These are phyloP conservation scores for Agastache rugosa DNA, from an alignment of 257 asterid species.

Conservation along the genomic window DNA sequence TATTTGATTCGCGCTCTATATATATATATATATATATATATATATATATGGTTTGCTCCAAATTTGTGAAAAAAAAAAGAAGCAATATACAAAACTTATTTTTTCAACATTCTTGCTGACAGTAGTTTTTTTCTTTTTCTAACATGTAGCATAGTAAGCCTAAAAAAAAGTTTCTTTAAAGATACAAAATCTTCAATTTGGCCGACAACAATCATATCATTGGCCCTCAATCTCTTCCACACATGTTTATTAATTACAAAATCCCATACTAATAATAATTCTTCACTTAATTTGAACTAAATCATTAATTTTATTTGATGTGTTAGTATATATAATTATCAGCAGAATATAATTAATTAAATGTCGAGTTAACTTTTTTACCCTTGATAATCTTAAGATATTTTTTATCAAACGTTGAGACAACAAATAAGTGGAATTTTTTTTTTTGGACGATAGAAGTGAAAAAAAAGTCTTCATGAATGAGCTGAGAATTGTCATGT, in stretches of 20 bases:
- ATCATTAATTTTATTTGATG: not conserved
- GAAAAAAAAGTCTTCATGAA: no score
- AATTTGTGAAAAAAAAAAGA: conserved; percentile 27
- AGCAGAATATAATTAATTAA: no score
- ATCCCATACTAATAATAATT: not conserved
- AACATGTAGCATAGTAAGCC: conserved; percentile 5
- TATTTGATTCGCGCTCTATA: no score
- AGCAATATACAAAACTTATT: not conserved
- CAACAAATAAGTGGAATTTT: no score
- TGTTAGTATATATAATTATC: no score
- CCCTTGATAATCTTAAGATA: no score
- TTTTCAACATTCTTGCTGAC: conserved; percentile 29
- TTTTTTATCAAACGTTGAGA: no score
- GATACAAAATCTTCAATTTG: conserved; percentile 12
- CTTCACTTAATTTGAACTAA: not conserved
- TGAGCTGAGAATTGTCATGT: no score
- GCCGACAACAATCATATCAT: conserved; percentile 43
- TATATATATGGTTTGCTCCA: conserved; percentile 21
- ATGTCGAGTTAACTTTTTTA: no score
- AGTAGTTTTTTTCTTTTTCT: conserved; percentile 16
- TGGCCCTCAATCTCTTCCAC: conserved; percentile 19
- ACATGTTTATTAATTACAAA: not conserved
- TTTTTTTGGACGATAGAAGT: no score
- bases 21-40: no score
- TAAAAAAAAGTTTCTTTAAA: not conserved